These are phyloP conservation scores for Epichloe gansuensis DNA, from an alignment of 2,329 filamentous ascomycete genomes.

Conservation along the genomic window DNA sequence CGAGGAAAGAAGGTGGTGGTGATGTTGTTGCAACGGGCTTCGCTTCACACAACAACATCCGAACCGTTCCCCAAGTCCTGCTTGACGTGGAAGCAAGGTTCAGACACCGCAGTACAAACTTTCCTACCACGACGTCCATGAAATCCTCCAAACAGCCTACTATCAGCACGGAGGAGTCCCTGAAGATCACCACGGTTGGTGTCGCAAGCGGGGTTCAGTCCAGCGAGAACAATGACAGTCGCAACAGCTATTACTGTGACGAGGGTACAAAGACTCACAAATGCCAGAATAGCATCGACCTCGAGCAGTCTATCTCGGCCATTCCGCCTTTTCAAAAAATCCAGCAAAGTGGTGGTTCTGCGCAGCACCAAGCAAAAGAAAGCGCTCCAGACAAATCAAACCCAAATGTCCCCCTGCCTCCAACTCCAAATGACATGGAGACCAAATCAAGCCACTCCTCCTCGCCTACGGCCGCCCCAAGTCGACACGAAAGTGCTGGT, in stretches of 20 bases:
- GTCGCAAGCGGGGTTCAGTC: constrained; percentile 28
- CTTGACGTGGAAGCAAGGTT: constrained; percentile 23
- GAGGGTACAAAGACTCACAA: not conserved
- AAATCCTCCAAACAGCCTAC: constrained; percentile 25
- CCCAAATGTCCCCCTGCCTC: too few species aligned
- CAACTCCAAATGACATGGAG: too few species aligned
- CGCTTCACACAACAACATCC: constrained; percentile 5
- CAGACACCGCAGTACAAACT: constrained; percentile 20
- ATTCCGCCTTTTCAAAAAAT: too few species aligned
- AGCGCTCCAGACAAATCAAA: too few species aligned
- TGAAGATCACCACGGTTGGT: constrained; percentile 33
- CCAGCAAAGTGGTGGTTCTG: too few species aligned
- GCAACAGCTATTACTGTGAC: not conserved
- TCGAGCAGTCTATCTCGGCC: too few species aligned
- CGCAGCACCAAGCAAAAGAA: too few species aligned
- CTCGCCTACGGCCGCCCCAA: too few species aligned
- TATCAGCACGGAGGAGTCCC: constrained; percentile 33
- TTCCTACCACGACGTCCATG: constrained; percentile 22
- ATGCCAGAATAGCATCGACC: constrained; percentile 2
- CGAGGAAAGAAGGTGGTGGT: not conserved
- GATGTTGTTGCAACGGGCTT: not conserved
- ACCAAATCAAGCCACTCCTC: too few species aligned
- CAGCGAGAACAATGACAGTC: constrained; percentile 2
- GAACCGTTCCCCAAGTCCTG: constrained; percentile 23
- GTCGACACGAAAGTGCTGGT: too few species aligned